phyloP scores from a whole-genome alignment of 192 early-diverging fungal species.

The Podila horticola region DNA sequence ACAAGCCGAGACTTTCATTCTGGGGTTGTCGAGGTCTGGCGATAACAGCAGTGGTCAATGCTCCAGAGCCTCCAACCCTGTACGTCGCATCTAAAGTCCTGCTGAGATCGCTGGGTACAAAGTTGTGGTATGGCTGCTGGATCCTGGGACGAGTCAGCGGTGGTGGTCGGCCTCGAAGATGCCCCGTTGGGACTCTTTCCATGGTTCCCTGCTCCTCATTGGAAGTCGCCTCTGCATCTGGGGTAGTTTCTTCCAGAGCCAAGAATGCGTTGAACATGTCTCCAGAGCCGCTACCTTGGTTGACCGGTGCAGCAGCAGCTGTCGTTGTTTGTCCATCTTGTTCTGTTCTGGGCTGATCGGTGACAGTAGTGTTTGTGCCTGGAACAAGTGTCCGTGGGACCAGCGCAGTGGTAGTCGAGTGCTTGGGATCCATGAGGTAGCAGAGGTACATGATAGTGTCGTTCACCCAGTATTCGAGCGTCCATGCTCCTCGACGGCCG shows the following conservation, averaged over 20 bases:
- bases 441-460: constrained; percentile 34
- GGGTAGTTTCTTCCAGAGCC: background rate
- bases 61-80: too few species aligned
- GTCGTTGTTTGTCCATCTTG: too few species aligned
- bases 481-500: constrained; percentile 17
- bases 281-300: background rate
- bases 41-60: too few species aligned
- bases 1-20: too few species aligned
- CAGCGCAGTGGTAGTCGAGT: constrained; percentile 11
- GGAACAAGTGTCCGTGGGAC: constrained; percentile 7
- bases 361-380: background rate
- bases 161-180: constrained; percentile 36
- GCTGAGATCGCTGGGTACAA: background rate
- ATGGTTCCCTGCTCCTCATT: background rate
- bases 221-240: background rate
- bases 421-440: constrained; percentile 46
- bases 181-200: constrained; percentile 28
- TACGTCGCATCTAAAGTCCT: background rate
- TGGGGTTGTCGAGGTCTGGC: too few species aligned
- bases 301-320: background rate
- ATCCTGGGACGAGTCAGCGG: constrained; percentile 15
- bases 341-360: too few species aligned
- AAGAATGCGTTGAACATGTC: constrained; percentile 2
- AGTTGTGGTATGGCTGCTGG: background rate
- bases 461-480: constrained; percentile 41